These are phyloP conservation scores for Plicaturopsis crispa DNA, from an alignment of 768 basidiomycete species.

Conservation along the genomic window DNA sequence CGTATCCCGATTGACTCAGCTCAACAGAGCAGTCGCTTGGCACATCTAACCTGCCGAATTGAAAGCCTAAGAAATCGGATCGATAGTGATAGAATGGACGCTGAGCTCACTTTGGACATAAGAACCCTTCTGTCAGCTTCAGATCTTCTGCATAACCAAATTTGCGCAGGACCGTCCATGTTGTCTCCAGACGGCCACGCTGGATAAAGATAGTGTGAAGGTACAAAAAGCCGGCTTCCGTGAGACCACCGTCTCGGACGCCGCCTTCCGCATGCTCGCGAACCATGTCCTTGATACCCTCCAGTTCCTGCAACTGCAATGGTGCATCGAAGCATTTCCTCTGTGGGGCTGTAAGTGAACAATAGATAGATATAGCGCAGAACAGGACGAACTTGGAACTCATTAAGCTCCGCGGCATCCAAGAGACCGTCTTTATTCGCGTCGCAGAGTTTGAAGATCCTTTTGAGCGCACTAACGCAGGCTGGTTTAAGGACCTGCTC, in stretches of 20 bases:
- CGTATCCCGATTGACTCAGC: conserved; percentile 87
- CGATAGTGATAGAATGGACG: conserved; percentile 3
- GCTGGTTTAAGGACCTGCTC: conserved; percentile 84
- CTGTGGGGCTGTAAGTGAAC: conserved; percentile 28
- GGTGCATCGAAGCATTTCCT: conserved; percentile 94
- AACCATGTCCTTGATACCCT: conserved; percentile 94
- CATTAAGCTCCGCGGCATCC: conserved; percentile 87
- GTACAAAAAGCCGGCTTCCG: conserved; percentile 89
- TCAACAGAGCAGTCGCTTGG: conserved; percentile 93
- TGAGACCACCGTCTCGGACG: conserved; percentile 74
- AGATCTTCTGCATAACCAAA: conserved; percentile 97
- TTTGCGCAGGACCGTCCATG: conserved; percentile 92
- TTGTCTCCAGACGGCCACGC: conserved; percentile 90
- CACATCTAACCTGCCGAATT: conserved; percentile 72
- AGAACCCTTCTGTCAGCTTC: conserved; percentile 78
- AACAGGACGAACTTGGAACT: conserved; percentile 72
- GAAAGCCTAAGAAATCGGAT: conserved; percentile 7
- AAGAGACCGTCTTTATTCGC: conserved; percentile 89
- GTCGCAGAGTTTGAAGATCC: conserved; percentile 97
- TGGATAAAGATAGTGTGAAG: conserved; percentile 97
- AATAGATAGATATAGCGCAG: not conserved
- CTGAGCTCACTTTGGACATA: conserved; percentile 73
- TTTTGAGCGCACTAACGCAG: conserved; percentile 77
- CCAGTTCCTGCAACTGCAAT: conserved; percentile 85
- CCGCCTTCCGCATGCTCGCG: conserved; percentile 69